A percentile compares a stretch with the other conserved stretches of the same genome.
Evolutionary conservation across 768 basidiomycete genomes (phyloP).

Genomic region (Paxillus ammoniavirescens): DNA sequence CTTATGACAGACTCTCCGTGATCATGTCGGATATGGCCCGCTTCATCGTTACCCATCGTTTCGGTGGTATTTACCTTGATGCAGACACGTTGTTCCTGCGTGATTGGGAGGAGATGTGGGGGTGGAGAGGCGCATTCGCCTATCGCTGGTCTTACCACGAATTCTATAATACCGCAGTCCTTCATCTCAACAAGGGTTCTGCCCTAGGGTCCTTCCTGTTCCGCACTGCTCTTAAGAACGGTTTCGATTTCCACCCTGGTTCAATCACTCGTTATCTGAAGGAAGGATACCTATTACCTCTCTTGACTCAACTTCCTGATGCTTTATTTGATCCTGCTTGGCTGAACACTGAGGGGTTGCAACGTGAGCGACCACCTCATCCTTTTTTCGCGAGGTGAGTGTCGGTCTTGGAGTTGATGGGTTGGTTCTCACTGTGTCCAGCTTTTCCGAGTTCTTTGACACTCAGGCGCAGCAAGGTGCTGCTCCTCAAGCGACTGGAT

Average conservation of each 20-base stretch:
- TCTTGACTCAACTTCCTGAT: constrained; percentile 82
- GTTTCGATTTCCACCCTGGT: constrained; percentile 94
- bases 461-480: constrained; percentile 68
- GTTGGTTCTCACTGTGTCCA: constrained; percentile 26
- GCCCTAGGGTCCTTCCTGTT: constrained; percentile 90
- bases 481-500: constrained; percentile 79
- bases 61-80: constrained; percentile 92
- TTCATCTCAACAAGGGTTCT: constrained; percentile 85
- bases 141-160: constrained; percentile 93
- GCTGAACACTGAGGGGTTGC: constrained; percentile 89
- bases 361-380: constrained; percentile 87
- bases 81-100: constrained; percentile 90
- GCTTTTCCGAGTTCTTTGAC: constrained; percentile 82
- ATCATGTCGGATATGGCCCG: constrained; percentile 95
- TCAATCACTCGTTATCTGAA: constrained; percentile 81
- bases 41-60: constrained; percentile 92
- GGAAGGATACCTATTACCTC: constrained; percentile 74
- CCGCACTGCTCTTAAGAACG: constrained; percentile 88
- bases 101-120: constrained; percentile 97
- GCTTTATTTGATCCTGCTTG: constrained; percentile 93
- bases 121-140: constrained; percentile 91
- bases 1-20: constrained; percentile 81
- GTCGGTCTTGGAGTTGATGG: not conserved
- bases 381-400: constrained; percentile 84
- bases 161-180: constrained; percentile 92